Conservation (phyloP, 495 filamentous ascomycete species). For the Glonium stellatum region DNA sequence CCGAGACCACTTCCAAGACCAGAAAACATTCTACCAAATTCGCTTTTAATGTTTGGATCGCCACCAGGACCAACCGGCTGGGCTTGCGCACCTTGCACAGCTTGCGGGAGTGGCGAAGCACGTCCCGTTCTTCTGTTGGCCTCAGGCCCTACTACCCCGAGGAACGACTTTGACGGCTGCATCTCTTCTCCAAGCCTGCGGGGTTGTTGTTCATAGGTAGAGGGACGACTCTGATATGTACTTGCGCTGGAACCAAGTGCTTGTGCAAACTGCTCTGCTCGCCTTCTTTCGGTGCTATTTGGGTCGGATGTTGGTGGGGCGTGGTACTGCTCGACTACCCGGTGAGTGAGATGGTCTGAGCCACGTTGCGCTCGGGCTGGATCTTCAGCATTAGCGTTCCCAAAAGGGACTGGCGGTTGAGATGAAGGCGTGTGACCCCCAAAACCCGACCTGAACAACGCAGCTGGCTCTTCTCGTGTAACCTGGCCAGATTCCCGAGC, state of each 20-base stretch:
- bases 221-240: conserved; percentile 11
- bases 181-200: conserved; percentile 31
- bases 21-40: conserved; percentile 85
- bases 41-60: conserved; percentile 81
- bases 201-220: conserved; percentile 23
- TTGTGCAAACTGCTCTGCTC: conserved; percentile 24
- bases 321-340: conserved; percentile 21
- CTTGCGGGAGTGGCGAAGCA: conserved; percentile 77
- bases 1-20: conserved; percentile 83
- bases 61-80: conserved; percentile 65
- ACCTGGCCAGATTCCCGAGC: neutral
- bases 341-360: conserved; percentile 17
- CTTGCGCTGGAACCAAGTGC: conserved; percentile 17
- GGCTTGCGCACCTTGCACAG: conserved; percentile 84
- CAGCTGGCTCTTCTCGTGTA: conserved; percentile 13
- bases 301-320: conserved; percentile 25
- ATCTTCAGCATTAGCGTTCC: conserved; percentile 10
- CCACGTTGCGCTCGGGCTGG: conserved; percentile 20
- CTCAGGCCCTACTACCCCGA: conserved; percentile 49
- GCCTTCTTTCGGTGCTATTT: conserved; percentile 16
- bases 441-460: conserved; percentile 15
- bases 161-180: conserved; percentile 32
- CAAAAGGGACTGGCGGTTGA: conserved; percentile 11
- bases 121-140: conserved; percentile 56
- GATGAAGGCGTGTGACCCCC: conserved; percentile 11